These are phyloP conservation scores for Diaporthe velutina DNA, from an alignment of 2,329 filamentous ascomycete species.

Conservation along the genomic window DNA sequence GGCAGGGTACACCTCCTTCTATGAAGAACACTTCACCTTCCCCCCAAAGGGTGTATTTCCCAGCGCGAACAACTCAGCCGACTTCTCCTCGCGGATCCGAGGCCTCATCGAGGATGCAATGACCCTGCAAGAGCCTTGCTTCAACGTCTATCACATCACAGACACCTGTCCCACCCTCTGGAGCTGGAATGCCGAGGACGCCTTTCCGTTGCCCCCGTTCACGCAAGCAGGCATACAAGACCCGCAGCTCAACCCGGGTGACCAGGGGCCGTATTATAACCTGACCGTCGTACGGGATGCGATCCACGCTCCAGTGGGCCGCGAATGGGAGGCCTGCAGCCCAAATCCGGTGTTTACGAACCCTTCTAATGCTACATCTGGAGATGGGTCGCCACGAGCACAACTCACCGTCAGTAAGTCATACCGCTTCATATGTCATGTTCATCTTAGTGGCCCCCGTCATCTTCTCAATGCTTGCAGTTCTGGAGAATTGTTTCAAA, in stretches of 20 bases:
- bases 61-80: slow-evolving; percentile 19
- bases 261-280: slow-evolving; percentile 26
- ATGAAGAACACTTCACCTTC: slow-evolving; percentile 56
- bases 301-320: slow-evolving; percentile 21
- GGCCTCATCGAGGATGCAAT: slow-evolving; percentile 44
- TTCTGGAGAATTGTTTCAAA: neutral
- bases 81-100: slow-evolving; percentile 26
- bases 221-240: slow-evolving; percentile 24
- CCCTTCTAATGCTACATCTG: slow-evolving; percentile 5
- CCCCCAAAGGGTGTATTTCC: slow-evolving; percentile 25
- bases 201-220: slow-evolving; percentile 21
- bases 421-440: rapidly evolving
- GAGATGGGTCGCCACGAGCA: slow-evolving; percentile 1
- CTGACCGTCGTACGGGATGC: slow-evolving; percentile 30
- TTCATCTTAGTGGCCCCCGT: neutral
- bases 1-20: slow-evolving; percentile 65
- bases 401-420: slow-evolving; percentile 20
- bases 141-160: slow-evolving; percentile 76
- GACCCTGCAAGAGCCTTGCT: slow-evolving; percentile 74
- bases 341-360: slow-evolving; percentile 19
- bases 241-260: slow-evolving; percentile 16
- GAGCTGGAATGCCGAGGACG: slow-evolving; percentile 43
- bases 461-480: neutral
- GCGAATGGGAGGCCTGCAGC: slow-evolving; percentile 20
- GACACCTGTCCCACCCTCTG: slow-evolving; percentile 76